Base-by-base conservation (phyloP, 2,329 filamentous ascomycete genomes). In the Botrytis tulipae region DNA sequence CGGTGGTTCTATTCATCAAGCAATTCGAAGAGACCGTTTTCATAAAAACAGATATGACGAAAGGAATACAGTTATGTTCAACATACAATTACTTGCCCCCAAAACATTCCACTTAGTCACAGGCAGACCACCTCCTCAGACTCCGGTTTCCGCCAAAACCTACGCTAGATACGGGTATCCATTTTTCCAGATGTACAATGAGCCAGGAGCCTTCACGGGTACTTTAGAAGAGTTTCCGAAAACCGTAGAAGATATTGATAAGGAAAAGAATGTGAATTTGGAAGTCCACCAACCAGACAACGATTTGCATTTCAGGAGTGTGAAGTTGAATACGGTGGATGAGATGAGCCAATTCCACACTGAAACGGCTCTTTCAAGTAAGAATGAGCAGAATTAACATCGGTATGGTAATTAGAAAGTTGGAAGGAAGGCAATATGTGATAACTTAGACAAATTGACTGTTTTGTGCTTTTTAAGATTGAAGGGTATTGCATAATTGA, bases 131-230 rank as follows among this genome's bases (percentile, higher is more conserved):
- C 60, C 73, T 37, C 69, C 69, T 25, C 22, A 32, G 9, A 72
- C 73, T 7, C 62, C 73, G 3, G 25, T 63, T 62, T 54, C 40
- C 5, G 18, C 62, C 1, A 12, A 25, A 16, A 18, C 46, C 8
- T 72, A 74, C 42, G 44, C 42, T 18, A 2, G 29, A 22, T 0
- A 72, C 9, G 59, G 67, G 8, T 63, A 62, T 12, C 72, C 66
- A 40, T 73, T 73, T 18, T 73, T 70, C 18, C 29, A 70, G 18
- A 54, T 70, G 8, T 73, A 73, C 3, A 35, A 73, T 10, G 63
- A 70, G n/a, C 57, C 57, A 42, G 57, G 10, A 14, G 66, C 35
- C 4, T n/a, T 70, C 10, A 37, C 22, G 14, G 72, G 72, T 16
- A 68, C 57, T 18, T 46, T 73, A n/a, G 20, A 37, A 9, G 10